These are phyloP conservation scores for Wickerhamomyces mucosus DNA, from an alignment of 805 yeast genomes.

Conservation along the genomic window DNA sequence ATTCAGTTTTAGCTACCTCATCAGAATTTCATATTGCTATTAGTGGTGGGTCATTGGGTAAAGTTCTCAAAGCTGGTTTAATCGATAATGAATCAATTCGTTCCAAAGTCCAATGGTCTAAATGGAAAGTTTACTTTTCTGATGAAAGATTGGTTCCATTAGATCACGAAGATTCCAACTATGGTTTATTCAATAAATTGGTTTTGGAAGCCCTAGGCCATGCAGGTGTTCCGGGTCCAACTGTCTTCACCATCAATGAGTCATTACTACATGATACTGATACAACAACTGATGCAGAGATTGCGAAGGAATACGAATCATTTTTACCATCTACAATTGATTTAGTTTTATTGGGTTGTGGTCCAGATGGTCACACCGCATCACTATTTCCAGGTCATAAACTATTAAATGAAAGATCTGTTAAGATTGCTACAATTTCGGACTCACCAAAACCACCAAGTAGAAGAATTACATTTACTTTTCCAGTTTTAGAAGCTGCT, in stretches of 20 bases:
- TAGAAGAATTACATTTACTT: conserved; percentile 82
- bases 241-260: conserved; percentile 58
- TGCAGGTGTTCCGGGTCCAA: conserved; percentile 36
- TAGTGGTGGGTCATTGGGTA: conserved; percentile 86
- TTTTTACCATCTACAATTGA: conserved; percentile 49
- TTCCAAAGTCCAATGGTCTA: conserved; percentile 46
- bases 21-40: conserved; percentile 63
- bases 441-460: conserved; percentile 95
- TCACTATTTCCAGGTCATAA: conserved; percentile 83
- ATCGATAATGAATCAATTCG: conserved; percentile 43
- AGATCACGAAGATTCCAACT: conserved; percentile 77
- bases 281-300: conserved; percentile 34
- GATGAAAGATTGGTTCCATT: conserved; percentile 88
- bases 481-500: conserved; percentile 53
- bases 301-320: conserved; percentile 56
- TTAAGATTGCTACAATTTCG: conserved; percentile 51
- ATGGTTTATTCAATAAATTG: conserved; percentile 60
- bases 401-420: conserved; percentile 44
- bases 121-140: conserved; percentile 78
- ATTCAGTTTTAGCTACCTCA: conserved; percentile 38
- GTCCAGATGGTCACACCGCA: conserved; percentile 95
- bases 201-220: conserved; percentile 29
- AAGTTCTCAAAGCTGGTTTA: conserved; percentile 54
- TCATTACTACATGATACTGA: conserved; percentile 47
- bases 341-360: conserved; percentile 75